Evolutionary conservation across 1,284 basidiomycete species (phyloP).

Genomic region (Lentinula novae-zelandiae): DNA sequence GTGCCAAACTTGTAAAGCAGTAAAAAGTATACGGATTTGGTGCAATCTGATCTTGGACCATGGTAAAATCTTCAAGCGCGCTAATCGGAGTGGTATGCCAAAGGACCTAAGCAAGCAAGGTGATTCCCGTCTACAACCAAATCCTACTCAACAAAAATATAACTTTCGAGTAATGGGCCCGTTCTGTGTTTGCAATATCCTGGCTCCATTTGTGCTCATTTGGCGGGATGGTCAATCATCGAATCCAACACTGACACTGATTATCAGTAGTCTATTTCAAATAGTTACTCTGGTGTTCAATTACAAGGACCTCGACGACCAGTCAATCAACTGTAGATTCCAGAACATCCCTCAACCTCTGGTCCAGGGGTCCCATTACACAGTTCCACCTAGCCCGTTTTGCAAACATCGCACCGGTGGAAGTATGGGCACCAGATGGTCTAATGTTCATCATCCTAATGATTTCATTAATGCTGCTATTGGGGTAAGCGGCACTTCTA

Average conservation of each 20-base stretch:
- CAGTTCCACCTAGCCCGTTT: neutral
- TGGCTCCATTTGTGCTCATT: conserved; percentile 2
- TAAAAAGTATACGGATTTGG: too few relatives aligned
- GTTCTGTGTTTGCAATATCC: conserved; percentile 4
- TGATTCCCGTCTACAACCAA: neutral
- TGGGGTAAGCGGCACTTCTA: neutral
- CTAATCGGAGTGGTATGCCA: too few relatives aligned
- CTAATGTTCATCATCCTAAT: neutral
- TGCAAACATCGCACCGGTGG: neutral
- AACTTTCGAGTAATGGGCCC: conserved; percentile 4
- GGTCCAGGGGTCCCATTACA: neutral
- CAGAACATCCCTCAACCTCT: neutral
- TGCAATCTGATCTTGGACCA: too few relatives aligned
- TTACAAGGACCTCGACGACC: conserved; percentile 9
- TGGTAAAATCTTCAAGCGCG: too few relatives aligned
- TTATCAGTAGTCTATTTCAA: neutral
- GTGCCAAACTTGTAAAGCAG: too few relatives aligned
- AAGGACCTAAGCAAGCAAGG: too few relatives aligned
- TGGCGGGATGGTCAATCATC: conserved; percentile 3
- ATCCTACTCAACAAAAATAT: neutral
- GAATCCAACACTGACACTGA: neutral
- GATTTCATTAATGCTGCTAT: too few relatives aligned
- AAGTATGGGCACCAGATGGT: neutral
- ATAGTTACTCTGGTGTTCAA: neutral
- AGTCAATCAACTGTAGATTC: conserved; percentile 13